Base-by-base conservation (phyloP, 2,329 filamentous ascomycete genomes). In the Aspergillus sp. region DNA sequence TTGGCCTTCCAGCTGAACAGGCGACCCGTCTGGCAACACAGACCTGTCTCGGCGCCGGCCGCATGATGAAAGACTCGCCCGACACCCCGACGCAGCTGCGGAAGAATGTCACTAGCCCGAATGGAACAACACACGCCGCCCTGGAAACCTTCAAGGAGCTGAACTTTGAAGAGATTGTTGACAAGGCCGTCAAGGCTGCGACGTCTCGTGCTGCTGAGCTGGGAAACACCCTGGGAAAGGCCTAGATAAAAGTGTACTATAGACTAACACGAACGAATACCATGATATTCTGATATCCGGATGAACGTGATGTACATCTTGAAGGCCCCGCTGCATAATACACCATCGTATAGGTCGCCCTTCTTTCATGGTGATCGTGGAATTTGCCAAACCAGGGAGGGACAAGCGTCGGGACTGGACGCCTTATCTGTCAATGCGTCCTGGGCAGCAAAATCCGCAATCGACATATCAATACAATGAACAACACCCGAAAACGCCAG, bases 91-190 rank as follows among this genome's bases (percentile, higher is more conserved):
- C 66, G 12, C 70, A 73, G 60, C 58, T 73, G 61, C 68, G 71
- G 35, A 70, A 73, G 65, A 73, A 73, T 19, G 71, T 73, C 9
- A 73, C 71, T 27, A 73, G 71, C 48, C 71, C 70, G 6, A 73
- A 73, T 50, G 71, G 71, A 12, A 73, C 71, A 9, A 73, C 71
- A 1, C 61, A 69, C 57, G 71, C 71, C 14, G 71, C 71, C 1
- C 55, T 73, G 8, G 68, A 71, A 59, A 67, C 65, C 0, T 73
- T 73, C 41, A 70, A 70, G 60, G 55, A 63, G 14, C 54, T 66
- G 27, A 65, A 64, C 14, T 72, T 73, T 35, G 55, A 68, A 25
- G 65, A 68, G 19, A 70, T 63, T 12, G 70, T 73, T 23, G 62
- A 73, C 49, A 69, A 71, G 64, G 67, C 71, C 48, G 70, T 73